These are phyloP conservation scores for Magnaporthales sp. DNA, from an alignment of 2,329 filamentous ascomycete genomes.

Conservation along the genomic window DNA sequence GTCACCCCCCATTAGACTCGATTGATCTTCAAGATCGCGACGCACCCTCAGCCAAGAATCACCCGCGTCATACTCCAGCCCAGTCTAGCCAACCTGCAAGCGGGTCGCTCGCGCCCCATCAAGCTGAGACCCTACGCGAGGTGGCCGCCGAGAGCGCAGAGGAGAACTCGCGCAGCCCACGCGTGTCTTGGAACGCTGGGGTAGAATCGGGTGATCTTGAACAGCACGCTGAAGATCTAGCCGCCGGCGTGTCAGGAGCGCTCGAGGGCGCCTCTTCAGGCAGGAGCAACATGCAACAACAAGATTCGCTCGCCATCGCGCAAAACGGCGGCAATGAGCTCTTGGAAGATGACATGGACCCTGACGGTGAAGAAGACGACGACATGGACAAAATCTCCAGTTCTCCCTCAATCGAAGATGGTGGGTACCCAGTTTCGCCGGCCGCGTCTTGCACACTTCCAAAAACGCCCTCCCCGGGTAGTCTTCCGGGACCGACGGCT, in stretches of 20 bases:
- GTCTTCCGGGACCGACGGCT: conserved; percentile 20
- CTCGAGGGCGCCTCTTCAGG: conserved; percentile 20
- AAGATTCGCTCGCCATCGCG: conserved; percentile 50
- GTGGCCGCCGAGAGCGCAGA: conserved; percentile 69
- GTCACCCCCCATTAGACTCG: conserved; percentile 54
- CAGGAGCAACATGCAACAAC: conserved; percentile 31
- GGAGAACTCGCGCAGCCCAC: conserved; percentile 40
- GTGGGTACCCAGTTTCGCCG: conserved; percentile 57
- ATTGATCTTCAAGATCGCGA: conserved; percentile 86
- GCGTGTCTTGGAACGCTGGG: conserved; percentile 43
- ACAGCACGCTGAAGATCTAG: conserved; percentile 36
- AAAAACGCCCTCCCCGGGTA: conserved; percentile 19
- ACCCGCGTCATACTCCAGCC: conserved; percentile 47
- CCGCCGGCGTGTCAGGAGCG: conserved; percentile 29
- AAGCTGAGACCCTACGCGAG: conserved; percentile 75
- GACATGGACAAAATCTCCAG: conserved; percentile 99
- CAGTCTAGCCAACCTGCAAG: conserved; percentile 39
- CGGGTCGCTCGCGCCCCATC: conserved; percentile 60
- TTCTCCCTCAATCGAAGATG: conserved; percentile 97
- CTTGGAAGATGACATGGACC: conserved; percentile 56
- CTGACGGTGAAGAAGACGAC: conserved; percentile 78
- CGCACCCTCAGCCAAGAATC: conserved; percentile 77
- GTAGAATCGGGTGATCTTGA: conserved; percentile 35
- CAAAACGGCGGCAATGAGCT: conserved; percentile 50
- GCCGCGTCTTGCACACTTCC: conserved; percentile 29